Percentiles rank a stretch among this genome's conserved stretches.
Evolutionary conservation across 2,329 filamentous ascomycete species (phyloP).

Genomic region (Reticulascus tulasneorum): DNA sequence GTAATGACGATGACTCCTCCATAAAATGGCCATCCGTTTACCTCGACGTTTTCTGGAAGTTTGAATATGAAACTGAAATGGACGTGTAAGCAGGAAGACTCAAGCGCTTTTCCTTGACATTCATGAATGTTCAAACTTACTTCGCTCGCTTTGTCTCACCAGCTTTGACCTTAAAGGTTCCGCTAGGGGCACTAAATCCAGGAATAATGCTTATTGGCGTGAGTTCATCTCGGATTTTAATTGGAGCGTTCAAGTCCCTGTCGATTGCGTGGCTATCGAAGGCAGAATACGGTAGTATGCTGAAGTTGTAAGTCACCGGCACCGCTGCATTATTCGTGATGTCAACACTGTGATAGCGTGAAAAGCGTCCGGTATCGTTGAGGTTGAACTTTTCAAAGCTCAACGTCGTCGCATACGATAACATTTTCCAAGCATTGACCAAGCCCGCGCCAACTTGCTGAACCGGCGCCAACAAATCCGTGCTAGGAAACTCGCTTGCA

Average conservation of each 20-base stretch:
- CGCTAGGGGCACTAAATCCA: conserved; percentile 9
- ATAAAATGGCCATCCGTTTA: conserved; percentile 26
- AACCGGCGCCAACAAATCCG: conserved; percentile 24
- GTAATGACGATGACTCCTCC: conserved; percentile 28
- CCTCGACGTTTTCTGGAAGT: conserved; percentile 13
- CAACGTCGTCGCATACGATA: conserved; percentile 31
- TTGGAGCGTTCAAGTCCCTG: too few species aligned
- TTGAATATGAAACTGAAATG: conserved; percentile 16
- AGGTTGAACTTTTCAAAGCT: conserved; percentile 35
- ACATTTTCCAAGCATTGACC: conserved; percentile 35
- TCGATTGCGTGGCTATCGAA: too few species aligned
- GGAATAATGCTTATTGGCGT: conserved; percentile 10
- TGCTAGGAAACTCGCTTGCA: conserved; percentile 3
- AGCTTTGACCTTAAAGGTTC: conserved; percentile 2
- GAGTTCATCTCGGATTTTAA: conserved; percentile 9
- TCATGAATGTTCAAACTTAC: background rate
- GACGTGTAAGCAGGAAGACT: background rate
- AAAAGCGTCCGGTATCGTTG: conserved; percentile 39
- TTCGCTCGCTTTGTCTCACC: conserved; percentile 6
- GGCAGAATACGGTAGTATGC: too few species aligned
- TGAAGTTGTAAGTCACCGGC: conserved; percentile 28
- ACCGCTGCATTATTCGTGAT: conserved; percentile 33
- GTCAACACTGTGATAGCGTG: conserved; percentile 17
- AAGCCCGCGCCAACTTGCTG: conserved; percentile 36
- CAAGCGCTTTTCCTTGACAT: too few species aligned